phyloP scores from a whole-genome alignment of 2,329 filamentous ascomycete genomes.

The Lasiodiplodia hormozganensis region DNA sequence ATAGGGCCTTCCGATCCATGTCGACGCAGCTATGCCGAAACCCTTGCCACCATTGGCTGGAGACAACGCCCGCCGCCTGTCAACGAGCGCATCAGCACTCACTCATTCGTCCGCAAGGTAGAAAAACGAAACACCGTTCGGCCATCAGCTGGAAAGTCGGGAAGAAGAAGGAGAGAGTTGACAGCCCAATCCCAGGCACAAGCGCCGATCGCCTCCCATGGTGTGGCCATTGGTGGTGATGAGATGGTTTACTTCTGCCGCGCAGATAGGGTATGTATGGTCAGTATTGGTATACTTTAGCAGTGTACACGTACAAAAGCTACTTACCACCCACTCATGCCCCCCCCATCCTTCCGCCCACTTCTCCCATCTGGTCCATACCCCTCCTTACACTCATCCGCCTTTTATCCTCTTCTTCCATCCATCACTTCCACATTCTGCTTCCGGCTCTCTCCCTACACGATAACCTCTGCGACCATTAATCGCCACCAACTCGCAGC shows the following conservation, averaged over 20 bases:
- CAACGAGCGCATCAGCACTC: background rate
- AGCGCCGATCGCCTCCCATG: background rate
- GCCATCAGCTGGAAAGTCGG: background rate
- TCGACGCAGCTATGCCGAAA: background rate
- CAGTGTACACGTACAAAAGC: background rate
- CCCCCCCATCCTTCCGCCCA: background rate
- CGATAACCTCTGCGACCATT: background rate
- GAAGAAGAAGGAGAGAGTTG: background rate
- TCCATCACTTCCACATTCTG: background rate
- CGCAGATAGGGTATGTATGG: background rate
- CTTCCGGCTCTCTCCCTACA: background rate
- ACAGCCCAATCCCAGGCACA: background rate
- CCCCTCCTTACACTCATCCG: background rate
- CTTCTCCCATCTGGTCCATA: background rate
- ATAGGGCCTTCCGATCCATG: background rate
- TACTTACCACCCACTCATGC: background rate
- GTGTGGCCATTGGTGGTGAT: background rate
- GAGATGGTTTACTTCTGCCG: background rate
- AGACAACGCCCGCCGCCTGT: background rate
- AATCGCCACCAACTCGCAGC: background rate
- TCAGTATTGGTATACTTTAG: background rate
- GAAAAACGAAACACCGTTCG: background rate
- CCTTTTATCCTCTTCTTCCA: background rate
- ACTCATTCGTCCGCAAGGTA: background rate
- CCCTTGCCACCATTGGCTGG: background rate